These are phyloP conservation scores for Aspergillus sp. DNA, from an alignment of 2,329 filamentous ascomycete species.

Conservation along the genomic window DNA sequence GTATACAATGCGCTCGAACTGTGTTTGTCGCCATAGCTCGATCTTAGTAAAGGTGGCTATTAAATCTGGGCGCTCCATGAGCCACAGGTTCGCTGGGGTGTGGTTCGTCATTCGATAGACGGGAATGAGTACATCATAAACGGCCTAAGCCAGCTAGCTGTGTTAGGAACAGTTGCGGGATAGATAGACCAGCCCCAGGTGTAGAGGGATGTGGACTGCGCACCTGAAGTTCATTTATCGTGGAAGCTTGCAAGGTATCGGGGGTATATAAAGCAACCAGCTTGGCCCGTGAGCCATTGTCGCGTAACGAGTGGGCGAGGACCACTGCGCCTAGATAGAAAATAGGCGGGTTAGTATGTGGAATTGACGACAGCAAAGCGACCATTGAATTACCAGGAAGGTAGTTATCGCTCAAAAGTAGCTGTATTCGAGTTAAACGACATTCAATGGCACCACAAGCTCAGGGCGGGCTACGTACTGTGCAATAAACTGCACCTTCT, in stretches of 20 bases:
- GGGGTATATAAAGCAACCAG: constrained; percentile 80
- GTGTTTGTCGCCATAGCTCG: constrained; percentile 84
- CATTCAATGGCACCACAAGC: constrained; percentile 1
- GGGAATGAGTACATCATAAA: constrained; percentile 87
- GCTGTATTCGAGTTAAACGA: constrained; percentile 52
- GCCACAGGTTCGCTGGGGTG: constrained; percentile 75
- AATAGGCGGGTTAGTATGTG: constrained; percentile 15
- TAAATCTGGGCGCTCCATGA: constrained; percentile 90
- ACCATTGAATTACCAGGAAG: constrained; percentile 69
- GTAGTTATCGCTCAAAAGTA: constrained; percentile 89
- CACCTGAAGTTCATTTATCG: constrained; percentile 76
- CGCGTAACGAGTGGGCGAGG: constrained; percentile 88
- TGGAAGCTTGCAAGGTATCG: constrained; percentile 73
- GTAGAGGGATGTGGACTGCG: constrained; percentile 9
- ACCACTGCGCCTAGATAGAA: constrained; percentile 74
- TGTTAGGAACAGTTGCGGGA: constrained; percentile 21
- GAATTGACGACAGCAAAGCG: neutral
- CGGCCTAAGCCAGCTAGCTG: constrained; percentile 53
- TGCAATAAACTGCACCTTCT: constrained; percentile 65
- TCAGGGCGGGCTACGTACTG: constrained; percentile 46
- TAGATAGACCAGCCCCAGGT: neutral
- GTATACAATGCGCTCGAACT: constrained; percentile 91
- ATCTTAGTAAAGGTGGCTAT: constrained; percentile 96
- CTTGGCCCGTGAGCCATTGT: constrained; percentile 83
- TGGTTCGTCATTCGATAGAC: constrained; percentile 77